Evolutionary conservation across 1,139 yeast species (phyloP).

Genomic region (Diutina sp.): DNA sequence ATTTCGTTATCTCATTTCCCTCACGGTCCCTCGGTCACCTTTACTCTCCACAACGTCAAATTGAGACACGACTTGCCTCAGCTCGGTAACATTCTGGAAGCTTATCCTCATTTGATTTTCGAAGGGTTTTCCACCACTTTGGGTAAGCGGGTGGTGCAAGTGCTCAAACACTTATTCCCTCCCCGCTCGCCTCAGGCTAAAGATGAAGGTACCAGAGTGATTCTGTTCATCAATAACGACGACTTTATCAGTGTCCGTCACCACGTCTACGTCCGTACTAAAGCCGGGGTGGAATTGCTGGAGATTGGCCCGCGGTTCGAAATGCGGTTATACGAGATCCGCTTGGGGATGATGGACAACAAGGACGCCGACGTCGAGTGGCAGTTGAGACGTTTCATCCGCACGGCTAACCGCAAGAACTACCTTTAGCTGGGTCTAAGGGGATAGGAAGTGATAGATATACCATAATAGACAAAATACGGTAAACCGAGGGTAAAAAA

Average conservation of each 20-base stretch:
- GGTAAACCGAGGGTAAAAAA: no score
- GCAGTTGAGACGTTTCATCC: conserved; percentile 83
- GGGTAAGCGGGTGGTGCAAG: conserved; percentile 72
- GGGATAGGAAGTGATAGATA: no score
- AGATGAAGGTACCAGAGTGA: conserved; percentile 75
- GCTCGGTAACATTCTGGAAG: conserved; percentile 81
- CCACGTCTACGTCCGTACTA: conserved; percentile 82
- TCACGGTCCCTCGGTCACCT: conserved; percentile 93
- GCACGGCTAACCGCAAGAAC: conserved; percentile 92
- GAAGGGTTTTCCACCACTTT: conserved; percentile 79
- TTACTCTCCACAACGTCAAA: conserved; percentile 89
- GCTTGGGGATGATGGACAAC: conserved; percentile 84
- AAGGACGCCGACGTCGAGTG: conserved; percentile 98
- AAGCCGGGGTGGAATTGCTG: conserved; percentile 82
- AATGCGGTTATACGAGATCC: conserved; percentile 81
- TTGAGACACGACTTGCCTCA: conserved; percentile 85
- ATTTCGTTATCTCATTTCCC: conserved; percentile 91
- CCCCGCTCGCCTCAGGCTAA: conserved; percentile 65
- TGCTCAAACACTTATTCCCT: conserved; percentile 83
- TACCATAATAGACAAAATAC: no score
- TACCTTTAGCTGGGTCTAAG: conserved; percentile 27
- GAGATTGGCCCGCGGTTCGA: conserved; percentile 99
- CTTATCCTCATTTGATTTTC: conserved; percentile 86
- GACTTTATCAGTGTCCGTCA: conserved; percentile 92
- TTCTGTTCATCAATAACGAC: conserved; percentile 80